These are phyloP conservation scores for Apiospora koreana DNA, from an alignment of 2,329 filamentous ascomycete species.

Conservation along the genomic window DNA sequence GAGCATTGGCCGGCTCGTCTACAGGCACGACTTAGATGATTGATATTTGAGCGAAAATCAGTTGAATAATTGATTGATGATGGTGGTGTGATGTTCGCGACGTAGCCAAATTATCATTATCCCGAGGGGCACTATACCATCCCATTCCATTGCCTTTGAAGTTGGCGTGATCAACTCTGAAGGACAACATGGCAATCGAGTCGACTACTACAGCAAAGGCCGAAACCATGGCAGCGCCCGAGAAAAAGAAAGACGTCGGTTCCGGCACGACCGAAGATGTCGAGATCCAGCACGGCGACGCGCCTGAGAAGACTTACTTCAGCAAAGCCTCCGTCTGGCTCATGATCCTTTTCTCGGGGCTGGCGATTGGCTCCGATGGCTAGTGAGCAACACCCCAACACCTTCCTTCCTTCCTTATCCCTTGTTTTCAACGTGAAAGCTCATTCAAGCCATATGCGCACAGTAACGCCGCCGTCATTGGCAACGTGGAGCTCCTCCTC, in stretches of 20 bases:
- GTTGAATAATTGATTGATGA: no score
- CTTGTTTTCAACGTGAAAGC: slow-evolving; percentile 8
- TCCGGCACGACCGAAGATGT: not conserved
- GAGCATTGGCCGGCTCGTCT: no score
- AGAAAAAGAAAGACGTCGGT: not conserved
- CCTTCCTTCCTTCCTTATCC: not conserved
- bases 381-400: slow-evolving; percentile 30
- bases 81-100: no score
- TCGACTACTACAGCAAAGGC: not conserved
- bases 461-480: slow-evolving; percentile 43
- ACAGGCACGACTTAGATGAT: no score
- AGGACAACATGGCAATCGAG: not conserved
- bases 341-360: slow-evolving; percentile 46
- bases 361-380: slow-evolving; percentile 48
- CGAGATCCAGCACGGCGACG: slow-evolving; percentile 12
- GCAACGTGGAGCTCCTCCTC: slow-evolving; percentile 44
- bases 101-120: no score
- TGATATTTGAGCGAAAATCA: no score
- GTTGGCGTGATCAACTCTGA: no score
- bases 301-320: slow-evolving; percentile 32
- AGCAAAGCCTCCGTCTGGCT: slow-evolving; percentile 43
- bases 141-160: no score
- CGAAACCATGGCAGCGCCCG: not conserved
- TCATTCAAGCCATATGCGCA: not conserved
- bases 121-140: no score